Conservation (phyloP, 2,329 filamentous ascomycete genomes). For the Fusarium nelsonii region DNA sequence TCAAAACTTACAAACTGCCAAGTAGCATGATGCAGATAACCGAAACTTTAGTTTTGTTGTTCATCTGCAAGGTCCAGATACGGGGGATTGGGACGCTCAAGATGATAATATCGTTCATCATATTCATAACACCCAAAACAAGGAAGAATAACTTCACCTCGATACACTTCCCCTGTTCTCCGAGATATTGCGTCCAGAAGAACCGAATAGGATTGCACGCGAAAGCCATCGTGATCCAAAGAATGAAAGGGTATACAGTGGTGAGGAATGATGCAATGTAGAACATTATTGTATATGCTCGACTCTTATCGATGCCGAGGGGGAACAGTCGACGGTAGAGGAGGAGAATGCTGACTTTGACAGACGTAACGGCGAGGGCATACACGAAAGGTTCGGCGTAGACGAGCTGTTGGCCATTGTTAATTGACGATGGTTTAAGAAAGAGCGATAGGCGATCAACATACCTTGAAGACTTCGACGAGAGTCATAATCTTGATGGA, state of each 20-base stretch:
- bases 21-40: constrained; percentile 27
- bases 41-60: constrained; percentile 21
- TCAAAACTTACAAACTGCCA: constrained; percentile 6
- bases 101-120: constrained; percentile 23
- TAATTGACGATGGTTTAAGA: accelerated
- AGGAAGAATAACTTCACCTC: constrained; percentile 16
- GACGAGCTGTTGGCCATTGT: not conserved
- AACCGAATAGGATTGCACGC: constrained; percentile 14
- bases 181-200: constrained; percentile 25
- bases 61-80: constrained; percentile 22
- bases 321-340: constrained; percentile 24
- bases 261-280: constrained; percentile 5
- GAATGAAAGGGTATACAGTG: constrained; percentile 4
- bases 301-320: constrained; percentile 16
- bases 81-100: constrained; percentile 18
- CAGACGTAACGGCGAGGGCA: constrained; percentile 25
- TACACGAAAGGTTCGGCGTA: constrained; percentile 23
- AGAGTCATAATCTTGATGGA: constrained; percentile 15
- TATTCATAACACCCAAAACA: constrained; percentile 24
- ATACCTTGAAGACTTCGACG: constrained; percentile 10
- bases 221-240: constrained; percentile 25
- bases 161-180: constrained; percentile 2
- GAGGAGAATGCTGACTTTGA: constrained; percentile 26
- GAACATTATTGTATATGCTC: constrained; percentile 18
- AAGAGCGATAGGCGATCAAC: accelerated